Evolutionary conservation across 108 stramenopile species (phyloP).

Genomic region (Cylindrotheca fusiformis): DNA sequence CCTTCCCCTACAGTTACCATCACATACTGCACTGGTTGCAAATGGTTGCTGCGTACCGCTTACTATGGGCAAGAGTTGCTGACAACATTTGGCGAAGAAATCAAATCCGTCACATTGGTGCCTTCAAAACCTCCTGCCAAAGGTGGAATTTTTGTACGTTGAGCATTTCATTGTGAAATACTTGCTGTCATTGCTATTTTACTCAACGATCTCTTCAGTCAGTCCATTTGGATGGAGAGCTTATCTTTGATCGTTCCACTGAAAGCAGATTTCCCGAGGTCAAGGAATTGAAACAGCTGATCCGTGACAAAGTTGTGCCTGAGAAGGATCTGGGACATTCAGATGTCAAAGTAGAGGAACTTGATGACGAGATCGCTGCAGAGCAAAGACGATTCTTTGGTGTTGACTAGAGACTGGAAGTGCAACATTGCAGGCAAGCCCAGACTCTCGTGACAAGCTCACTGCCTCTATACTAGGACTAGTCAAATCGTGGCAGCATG

Average conservation of each 20-base stretch:
- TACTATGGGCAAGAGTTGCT: conserved; percentile 47
- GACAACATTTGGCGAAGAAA: conserved; percentile 32
- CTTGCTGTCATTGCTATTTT: background rate
- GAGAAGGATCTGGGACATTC: conserved; percentile 70
- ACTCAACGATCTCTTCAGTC: conserved; percentile 6
- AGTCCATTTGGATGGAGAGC: conserved; percentile 10
- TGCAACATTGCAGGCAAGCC: no score
- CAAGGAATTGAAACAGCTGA: conserved; percentile 73
- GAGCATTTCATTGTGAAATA: background rate
- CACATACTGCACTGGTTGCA: conserved; percentile 75
- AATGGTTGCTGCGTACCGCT: conserved; percentile 55
- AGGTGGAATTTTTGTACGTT: conserved; percentile 37
- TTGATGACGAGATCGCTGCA: conserved; percentile 7
- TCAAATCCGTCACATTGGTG: conserved; percentile 40
- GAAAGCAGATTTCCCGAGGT: conserved; percentile 74
- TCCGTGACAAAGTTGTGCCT: conserved; percentile 72
- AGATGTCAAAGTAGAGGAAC: conserved; percentile 27
- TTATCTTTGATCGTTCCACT: conserved; percentile 18
- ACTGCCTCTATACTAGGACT: no score
- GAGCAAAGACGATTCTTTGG: conserved; percentile 12
- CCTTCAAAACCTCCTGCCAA: conserved; percentile 39
- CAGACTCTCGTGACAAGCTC: no score
- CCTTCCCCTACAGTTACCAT: conserved; percentile 37
- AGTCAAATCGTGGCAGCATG: no score
- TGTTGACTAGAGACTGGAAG: conserved; percentile 7